A percentile compares a stretch with the other conserved stretches of the same genome.
These are phyloP conservation scores for Dryas alaskensis DNA, from an alignment of 306 rosid genomes.

Conservation along the genomic window DNA sequence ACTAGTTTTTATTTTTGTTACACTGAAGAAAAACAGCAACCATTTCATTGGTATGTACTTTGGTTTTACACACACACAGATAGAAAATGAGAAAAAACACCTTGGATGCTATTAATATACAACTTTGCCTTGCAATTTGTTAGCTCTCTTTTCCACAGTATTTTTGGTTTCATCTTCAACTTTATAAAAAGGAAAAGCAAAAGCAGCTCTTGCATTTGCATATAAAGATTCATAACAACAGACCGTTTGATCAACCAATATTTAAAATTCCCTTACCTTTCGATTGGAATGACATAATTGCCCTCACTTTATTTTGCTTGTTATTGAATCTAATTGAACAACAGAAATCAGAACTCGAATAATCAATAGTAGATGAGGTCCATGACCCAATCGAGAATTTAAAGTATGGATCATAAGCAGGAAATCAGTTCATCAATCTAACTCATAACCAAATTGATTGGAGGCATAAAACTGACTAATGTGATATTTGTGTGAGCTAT, in stretches of 20 bases:
- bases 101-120: conserved; percentile 14
- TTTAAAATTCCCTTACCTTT: conserved; percentile 7
- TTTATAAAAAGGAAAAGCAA: conserved; percentile 73
- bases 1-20: neutral
- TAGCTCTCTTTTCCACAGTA: conserved; percentile 11
- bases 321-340: conserved; percentile 16
- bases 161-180: conserved; percentile 62
- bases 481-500: neutral
- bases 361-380: neutral
- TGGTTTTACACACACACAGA: conserved; percentile 2
- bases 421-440: neutral
- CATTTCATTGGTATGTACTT: conserved; percentile 16
- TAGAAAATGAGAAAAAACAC: conserved; percentile 5
- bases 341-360: conserved; percentile 12
- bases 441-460: conserved; percentile 7
- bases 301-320: neutral
- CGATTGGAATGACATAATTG: conserved; percentile 2
- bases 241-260: conserved; percentile 48
- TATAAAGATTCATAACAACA: conserved; percentile 46
- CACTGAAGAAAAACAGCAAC: conserved; percentile 19
- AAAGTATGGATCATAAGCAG: neutral
- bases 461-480: neutral
- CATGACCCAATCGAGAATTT: conserved; percentile 3
- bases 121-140: conserved; percentile 8
- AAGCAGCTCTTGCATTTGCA: conserved; percentile 44